phyloP scores from a whole-genome alignment of 2,329 filamentous ascomycete genomes.

The Scedosporium aurantiacum region DNA sequence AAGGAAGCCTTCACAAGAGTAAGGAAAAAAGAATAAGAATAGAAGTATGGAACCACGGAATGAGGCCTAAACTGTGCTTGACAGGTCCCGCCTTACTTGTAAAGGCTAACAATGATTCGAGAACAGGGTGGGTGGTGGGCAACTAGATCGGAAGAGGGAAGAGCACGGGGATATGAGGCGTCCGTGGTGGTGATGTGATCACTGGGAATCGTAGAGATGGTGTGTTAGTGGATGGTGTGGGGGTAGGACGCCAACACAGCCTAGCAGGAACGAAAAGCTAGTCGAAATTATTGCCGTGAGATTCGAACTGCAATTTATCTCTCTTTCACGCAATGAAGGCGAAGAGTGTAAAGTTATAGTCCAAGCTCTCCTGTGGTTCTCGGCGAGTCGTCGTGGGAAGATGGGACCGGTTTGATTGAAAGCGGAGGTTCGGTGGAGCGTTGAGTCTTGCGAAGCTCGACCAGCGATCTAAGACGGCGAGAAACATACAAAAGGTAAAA shows the following conservation, averaged over 20 bases:
- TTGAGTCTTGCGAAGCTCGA: not conserved
- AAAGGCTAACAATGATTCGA: not conserved
- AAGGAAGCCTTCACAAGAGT: not conserved
- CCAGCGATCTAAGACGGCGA: conserved; percentile 2
- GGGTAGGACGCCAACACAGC: not conserved
- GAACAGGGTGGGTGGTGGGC: not conserved
- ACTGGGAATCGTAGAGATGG: not conserved
- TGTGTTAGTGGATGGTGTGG: conserved; percentile 2
- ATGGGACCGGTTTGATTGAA: not conserved
- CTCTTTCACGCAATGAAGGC: not conserved
- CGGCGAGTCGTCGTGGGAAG: not conserved
- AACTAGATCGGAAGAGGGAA: not conserved
- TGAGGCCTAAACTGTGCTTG: not conserved
- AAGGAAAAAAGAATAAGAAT: not conserved
- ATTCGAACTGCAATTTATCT: not conserved
- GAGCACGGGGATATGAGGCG: not conserved
- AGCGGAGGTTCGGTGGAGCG: not conserved
- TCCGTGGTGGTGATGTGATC: not conserved
- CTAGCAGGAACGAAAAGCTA: not conserved
- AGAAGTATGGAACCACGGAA: not conserved
- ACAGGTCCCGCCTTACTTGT: not conserved
- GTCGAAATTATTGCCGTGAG: not conserved
- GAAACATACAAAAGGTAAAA: not conserved
- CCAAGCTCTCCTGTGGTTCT: not conserved
- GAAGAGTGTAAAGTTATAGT: not conserved